These are phyloP conservation scores for Coffea humblotiana DNA, from an alignment of 305 asterid species.

Conservation along the genomic window DNA sequence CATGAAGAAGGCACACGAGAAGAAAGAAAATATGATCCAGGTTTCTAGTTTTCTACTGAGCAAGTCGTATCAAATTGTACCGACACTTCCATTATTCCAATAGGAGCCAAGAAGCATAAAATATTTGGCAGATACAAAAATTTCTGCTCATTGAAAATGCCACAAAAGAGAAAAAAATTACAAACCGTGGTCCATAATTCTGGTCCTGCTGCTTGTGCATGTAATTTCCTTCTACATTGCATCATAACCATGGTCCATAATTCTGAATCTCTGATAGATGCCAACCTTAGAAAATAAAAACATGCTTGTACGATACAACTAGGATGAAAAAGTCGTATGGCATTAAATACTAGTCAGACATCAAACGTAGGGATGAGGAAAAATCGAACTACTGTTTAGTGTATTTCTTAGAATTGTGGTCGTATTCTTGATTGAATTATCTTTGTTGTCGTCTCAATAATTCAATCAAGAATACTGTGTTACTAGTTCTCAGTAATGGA, in stretches of 20 bases:
- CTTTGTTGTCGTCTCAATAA: neutral
- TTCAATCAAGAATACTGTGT: neutral
- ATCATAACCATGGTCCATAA: neutral
- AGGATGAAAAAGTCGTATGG: neutral
- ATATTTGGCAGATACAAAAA: neutral
- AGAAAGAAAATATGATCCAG: neutral
- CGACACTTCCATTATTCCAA: neutral
- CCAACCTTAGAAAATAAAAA: neutral
- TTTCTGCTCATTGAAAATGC: neutral
- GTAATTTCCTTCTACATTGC: neutral
- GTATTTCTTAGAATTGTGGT: neutral
- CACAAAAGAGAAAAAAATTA: too few species aligned
- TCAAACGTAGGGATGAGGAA: neutral
- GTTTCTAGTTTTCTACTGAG: neutral
- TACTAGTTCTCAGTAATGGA: neutral
- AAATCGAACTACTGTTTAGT: neutral
- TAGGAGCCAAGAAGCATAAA: neutral
- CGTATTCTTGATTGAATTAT: neutral
- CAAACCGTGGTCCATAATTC: too few species aligned
- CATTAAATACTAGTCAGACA: neutral
- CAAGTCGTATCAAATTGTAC: too few species aligned
- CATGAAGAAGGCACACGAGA: neutral
- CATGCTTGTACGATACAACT: neutral
- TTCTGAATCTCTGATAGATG: neutral
- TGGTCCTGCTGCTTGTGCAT: neutral